Evolutionary conservation across 129 eudicot genomes (phyloP).

Genomic region (Solidago caesia): DNA sequence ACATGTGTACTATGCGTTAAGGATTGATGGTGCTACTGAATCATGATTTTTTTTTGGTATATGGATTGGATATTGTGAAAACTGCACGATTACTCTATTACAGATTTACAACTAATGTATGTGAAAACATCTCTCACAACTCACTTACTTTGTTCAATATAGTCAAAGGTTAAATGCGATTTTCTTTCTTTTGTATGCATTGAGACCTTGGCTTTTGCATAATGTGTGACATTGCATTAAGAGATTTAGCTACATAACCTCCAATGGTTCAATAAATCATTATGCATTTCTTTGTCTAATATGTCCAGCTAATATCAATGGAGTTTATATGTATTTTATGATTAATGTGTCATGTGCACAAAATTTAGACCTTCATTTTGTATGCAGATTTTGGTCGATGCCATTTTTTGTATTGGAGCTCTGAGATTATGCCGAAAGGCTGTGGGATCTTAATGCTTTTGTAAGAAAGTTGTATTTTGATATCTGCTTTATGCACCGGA

Average conservation of each 20-base stretch:
- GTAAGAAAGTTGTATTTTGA: background rate
- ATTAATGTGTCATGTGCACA: background rate
- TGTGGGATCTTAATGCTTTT: constrained; percentile 2
- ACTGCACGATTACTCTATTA: background rate
- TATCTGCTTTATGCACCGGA: constrained; percentile 3
- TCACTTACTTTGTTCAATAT: too few relatives aligned
- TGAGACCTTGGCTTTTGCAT: background rate
- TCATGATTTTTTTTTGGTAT: background rate
- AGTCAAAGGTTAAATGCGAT: background rate
- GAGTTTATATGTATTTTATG: constrained; percentile 9
- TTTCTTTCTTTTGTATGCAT: background rate
- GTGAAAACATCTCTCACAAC: too few relatives aligned
- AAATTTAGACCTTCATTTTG: constrained; percentile 3
- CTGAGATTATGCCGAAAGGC: constrained; percentile 6
- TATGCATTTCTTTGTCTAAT: background rate
- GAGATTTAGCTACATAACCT: background rate
- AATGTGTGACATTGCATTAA: background rate
- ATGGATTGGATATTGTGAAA: background rate
- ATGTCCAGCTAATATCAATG: background rate
- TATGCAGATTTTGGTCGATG: constrained; percentile 21
- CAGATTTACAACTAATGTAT: background rate
- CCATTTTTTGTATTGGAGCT: background rate
- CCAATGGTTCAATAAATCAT: background rate
- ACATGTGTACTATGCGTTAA: background rate
- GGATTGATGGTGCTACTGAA: background rate